Conservation (phyloP, 495 filamentous ascomycete species). For the Neurospora africana region DNA sequence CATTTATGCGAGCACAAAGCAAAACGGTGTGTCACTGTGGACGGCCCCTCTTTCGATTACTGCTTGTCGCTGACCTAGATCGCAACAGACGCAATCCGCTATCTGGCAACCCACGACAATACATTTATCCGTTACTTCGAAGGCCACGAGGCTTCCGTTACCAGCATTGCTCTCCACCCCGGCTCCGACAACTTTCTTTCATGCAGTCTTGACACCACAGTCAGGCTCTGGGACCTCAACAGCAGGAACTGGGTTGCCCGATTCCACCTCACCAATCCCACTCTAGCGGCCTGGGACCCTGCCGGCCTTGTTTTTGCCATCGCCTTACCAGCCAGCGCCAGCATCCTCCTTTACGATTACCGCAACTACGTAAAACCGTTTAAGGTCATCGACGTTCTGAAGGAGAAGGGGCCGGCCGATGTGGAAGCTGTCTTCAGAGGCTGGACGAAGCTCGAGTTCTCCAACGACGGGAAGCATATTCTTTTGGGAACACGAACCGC, state of each 20-base stretch:
- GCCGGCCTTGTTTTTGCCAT: constrained; percentile 86
- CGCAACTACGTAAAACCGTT: constrained; percentile 93
- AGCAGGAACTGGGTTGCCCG: constrained; percentile 66
- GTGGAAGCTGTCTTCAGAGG: constrained; percentile 33
- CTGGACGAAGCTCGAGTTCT: constrained; percentile 87
- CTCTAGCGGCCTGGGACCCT: constrained; percentile 78
- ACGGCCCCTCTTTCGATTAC: background rate
- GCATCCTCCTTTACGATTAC: constrained; percentile 82
- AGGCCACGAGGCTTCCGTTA: constrained; percentile 76
- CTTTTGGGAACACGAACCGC: constrained; percentile 68
- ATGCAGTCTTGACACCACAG: constrained; percentile 76
- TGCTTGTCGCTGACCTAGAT: constrained; percentile 8
- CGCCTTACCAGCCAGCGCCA: constrained; percentile 64
- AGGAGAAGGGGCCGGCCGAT: constrained; percentile 25
- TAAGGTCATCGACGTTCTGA: constrained; percentile 66
- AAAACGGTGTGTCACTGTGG: constrained; percentile 50
- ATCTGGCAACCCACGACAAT: constrained; percentile 91
- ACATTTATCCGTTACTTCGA: constrained; percentile 90
- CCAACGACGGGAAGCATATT: constrained; percentile 84
- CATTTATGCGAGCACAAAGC: constrained; percentile 90
- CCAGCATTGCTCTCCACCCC: constrained; percentile 61
- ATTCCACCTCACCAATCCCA: constrained; percentile 63
- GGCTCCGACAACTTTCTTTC: constrained; percentile 84
- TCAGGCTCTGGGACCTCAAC: constrained; percentile 73
- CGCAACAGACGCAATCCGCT: constrained; percentile 63